Evolutionary conservation across 306 rosid species (phyloP).

Genomic region (Dicorynia guianensis): DNA sequence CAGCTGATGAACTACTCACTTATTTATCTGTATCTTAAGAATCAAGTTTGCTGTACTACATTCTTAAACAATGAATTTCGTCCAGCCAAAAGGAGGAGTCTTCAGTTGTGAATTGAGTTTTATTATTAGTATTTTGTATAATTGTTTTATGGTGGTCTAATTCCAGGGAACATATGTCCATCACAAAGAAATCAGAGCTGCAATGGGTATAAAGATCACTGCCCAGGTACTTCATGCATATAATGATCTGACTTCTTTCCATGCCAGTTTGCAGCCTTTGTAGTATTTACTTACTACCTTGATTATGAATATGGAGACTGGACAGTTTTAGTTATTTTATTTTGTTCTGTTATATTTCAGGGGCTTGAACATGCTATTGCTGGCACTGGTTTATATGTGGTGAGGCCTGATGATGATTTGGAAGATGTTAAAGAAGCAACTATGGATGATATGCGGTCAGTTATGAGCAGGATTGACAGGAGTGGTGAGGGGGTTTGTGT

Average conservation of each 20-base stretch:
- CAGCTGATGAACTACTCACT: not conserved
- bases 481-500: constrained; percentile 77
- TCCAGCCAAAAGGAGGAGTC: not conserved
- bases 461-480: constrained; percentile 69
- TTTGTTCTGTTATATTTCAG: constrained; percentile 48
- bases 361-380: constrained; percentile 99
- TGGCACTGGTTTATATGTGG: constrained; percentile 87
- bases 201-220: constrained; percentile 94
- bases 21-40: not conserved
- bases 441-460: constrained; percentile 74
- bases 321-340: not conserved
- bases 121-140: constrained; percentile 18
- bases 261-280: constrained; percentile 20
- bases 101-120: not conserved
- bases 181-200: constrained; percentile 97
- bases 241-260: constrained; percentile 31
- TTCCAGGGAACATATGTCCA: constrained; percentile 92
- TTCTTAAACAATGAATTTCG: constrained; percentile 9
- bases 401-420: constrained; percentile 83
- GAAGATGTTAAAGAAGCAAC: constrained; percentile 77
- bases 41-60: constrained; percentile 1
- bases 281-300: constrained; percentile 3
- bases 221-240: constrained; percentile 75
- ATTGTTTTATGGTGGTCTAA: constrained; percentile 36
- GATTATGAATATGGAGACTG: constrained; percentile 7